phyloP scores from a whole-genome alignment of 768 basidiomycete species.

The Filobasidium floriforme region DNA sequence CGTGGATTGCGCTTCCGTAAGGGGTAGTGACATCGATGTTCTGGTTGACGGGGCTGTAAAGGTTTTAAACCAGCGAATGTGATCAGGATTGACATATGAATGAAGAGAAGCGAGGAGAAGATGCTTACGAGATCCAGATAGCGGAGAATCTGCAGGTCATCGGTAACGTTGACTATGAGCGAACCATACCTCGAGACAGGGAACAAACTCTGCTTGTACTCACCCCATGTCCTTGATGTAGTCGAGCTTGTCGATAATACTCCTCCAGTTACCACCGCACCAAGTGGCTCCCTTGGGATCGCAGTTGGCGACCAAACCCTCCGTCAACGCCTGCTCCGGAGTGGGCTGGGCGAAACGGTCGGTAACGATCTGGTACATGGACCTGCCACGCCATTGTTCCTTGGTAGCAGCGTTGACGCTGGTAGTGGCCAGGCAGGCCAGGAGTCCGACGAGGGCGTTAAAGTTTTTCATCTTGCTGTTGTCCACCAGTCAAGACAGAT shows the following conservation, averaged over 20 bases:
- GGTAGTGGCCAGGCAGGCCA: background rate
- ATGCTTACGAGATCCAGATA: background rate
- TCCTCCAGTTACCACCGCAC: conserved; percentile 74
- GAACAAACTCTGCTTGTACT: conserved; percentile 34
- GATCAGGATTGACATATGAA: background rate
- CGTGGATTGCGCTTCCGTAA: conserved; percentile 81
- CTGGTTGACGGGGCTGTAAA: conserved; percentile 55
- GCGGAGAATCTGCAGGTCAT: background rate
- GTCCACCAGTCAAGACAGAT: background rate
- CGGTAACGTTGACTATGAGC: background rate
- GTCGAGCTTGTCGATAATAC: conserved; percentile 67
- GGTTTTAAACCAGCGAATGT: background rate
- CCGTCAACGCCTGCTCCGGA: conserved; percentile 44
- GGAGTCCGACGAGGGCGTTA: background rate
- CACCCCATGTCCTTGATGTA: conserved; percentile 76
- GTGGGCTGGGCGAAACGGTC: conserved; percentile 64
- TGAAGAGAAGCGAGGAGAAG: too few relatives aligned
- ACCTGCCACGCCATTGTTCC: conserved; percentile 54
- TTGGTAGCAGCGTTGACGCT: conserved; percentile 53
- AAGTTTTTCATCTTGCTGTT: conserved; percentile 5
- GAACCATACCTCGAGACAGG: background rate
- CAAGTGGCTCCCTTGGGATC: conserved; percentile 59
- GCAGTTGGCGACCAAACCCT: conserved; percentile 49
- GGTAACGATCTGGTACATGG: conserved; percentile 69
- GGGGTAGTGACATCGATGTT: conserved; percentile 58